Evolutionary conservation across 169 alveolate genomes (phyloP).

Genomic region (Ophryocystis elektroscirrha): DNA sequence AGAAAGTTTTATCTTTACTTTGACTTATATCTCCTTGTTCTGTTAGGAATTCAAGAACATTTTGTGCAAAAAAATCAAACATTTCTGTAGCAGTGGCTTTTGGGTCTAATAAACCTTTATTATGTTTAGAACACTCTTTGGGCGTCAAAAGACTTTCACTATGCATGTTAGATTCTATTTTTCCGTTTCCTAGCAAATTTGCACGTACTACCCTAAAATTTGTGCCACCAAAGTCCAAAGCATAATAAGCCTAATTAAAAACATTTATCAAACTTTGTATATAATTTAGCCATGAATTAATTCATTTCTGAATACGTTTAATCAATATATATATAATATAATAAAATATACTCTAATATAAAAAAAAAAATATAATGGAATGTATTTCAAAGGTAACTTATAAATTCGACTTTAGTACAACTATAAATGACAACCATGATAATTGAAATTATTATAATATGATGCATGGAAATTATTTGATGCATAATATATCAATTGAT

Average conservation of each 20-base stretch:
- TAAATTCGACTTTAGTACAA: neutral
- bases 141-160: slow-evolving; percentile 6
- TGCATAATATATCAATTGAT: too few relatives aligned
- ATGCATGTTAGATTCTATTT: slow-evolving; percentile 17
- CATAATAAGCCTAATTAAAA: slow-evolving; percentile 29
- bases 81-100: slow-evolving; percentile 45
- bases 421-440: too few relatives aligned
- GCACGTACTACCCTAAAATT: slow-evolving; percentile 51
- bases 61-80: slow-evolving; percentile 45
- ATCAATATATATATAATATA: neutral
- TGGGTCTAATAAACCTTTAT: slow-evolving; percentile 43
- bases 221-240: slow-evolving; percentile 59
- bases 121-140: neutral
- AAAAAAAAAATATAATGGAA: neutral
- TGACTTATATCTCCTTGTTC: slow-evolving; percentile 31
- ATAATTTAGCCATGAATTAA: neutral
- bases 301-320: neutral
- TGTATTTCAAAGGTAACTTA: neutral
- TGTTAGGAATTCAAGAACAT: slow-evolving; percentile 28
- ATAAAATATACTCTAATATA: neutral
- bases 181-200: slow-evolving; percentile 40
- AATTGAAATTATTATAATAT: too few relatives aligned
- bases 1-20: slow-evolving; percentile 14
- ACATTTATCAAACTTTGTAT: neutral
- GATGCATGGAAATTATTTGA: too few relatives aligned